Evolutionary conservation across 345 rosid species (phyloP), one percentile per base, ranked within the genome.

Genomic region (Bruguiera gymnorhiza): DNA sequence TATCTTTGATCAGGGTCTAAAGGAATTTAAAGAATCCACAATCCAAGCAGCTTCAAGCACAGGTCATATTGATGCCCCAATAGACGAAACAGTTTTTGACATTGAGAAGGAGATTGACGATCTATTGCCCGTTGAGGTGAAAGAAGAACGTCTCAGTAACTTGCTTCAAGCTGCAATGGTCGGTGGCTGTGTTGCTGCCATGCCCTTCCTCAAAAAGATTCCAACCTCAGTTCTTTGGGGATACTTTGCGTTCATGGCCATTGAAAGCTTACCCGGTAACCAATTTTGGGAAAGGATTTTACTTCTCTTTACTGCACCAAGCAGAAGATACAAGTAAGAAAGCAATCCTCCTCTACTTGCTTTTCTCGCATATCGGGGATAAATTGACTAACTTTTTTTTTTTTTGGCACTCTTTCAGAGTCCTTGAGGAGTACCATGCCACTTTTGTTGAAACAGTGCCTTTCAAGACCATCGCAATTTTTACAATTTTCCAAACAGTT

Each of bases 221-320:
- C 77, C 80, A 26, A 77, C 80, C 19, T 77, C 80, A 24, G 80
- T 77, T 8, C 80, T 77, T 4, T 77, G 77, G 80, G 80, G 80
- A 15, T 77, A 73, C 52, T 65, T 77, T 58, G 81, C 81, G 0
- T 77, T 77, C 70, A 77, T 77, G 77, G 76, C 81, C 6, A 77
- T 73, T 53, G 81, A 77, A 65, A 73, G 81, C 39, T 60, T 77
- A 59, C 81, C 81, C 19, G 81, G 81, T 0, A 77, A 77, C 32
- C 74, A 73, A 31, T 77, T 77, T 34, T 73, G 81, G 81, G 81
- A 77, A 69, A 58, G 77, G 59, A 77, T 77, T 51, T 46, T 77
- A n/a, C 52, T 77, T 48, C 77, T 72, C 46, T 77, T 77, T 74
- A 77, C 81, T 21, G 70, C 73, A 24, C 77, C 81, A 19, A 77